Percentiles rank a stretch among this genome's conserved stretches.
Conservation (phyloP, 2,329 filamentous ascomycete species). For the Colletotrichum sp. region DNA sequence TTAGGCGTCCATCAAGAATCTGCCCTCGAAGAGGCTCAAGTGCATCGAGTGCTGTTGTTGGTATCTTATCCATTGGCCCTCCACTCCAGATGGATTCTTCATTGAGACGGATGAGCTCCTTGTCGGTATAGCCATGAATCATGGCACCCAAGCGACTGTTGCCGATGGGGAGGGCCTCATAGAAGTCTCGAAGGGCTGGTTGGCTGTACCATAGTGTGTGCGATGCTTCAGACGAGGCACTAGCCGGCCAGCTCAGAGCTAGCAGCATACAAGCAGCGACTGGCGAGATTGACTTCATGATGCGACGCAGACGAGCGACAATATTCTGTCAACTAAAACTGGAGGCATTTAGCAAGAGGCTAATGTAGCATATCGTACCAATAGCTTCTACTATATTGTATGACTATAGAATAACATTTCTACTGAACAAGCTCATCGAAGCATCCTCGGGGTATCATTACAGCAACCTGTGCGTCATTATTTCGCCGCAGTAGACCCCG, state of each 20-base stretch:
- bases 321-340: neutral
- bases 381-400: neutral
- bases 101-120: slow-evolving; percentile 45
- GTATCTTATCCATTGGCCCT: slow-evolving; percentile 40
- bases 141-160: slow-evolving; percentile 44
- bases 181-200: neutral
- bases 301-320: neutral
- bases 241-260: neutral
- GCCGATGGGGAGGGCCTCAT: slow-evolving; percentile 39
- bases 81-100: slow-evolving; percentile 52
- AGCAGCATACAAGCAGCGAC: neutral
- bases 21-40: neutral
- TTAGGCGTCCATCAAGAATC: neutral
- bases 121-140: slow-evolving; percentile 37
- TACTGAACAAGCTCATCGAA: neutral
- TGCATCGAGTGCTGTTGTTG: slow-evolving; percentile 28
- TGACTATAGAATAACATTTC: rapidly evolving
- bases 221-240: neutral
- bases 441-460: neutral
- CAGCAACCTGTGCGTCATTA: neutral
- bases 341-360: neutral
- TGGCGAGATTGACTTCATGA: neutral
- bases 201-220: neutral
- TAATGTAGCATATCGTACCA: no score
- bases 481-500: neutral